A percentile compares a stretch with the other conserved stretches of the same genome.
phyloP scores from a whole-genome alignment of 2,329 filamentous ascomycete genomes.

The Aulographum hederae region DNA sequence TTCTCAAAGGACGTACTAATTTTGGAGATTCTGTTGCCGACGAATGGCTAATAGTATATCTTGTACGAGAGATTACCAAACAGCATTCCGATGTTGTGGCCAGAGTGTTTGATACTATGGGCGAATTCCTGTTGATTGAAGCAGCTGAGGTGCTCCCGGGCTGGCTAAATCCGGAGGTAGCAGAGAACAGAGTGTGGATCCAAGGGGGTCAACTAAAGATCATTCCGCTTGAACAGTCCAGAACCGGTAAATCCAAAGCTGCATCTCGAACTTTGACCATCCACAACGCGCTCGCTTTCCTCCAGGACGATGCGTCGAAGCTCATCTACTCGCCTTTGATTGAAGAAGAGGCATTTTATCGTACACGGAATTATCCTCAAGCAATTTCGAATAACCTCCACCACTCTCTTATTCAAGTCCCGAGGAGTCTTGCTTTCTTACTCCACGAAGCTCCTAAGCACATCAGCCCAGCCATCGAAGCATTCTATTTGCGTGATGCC shows the following conservation, averaged over 20 bases:
- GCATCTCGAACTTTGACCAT: constrained; percentile 36
- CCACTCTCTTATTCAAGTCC: constrained; percentile 52
- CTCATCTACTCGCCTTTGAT: constrained; percentile 57
- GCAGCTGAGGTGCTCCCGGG: constrained; percentile 72
- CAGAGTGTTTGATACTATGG: constrained; percentile 69
- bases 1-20: constrained; percentile 60
- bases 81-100: constrained; percentile 61
- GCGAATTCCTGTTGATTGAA: constrained; percentile 89
- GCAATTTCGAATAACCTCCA: constrained; percentile 61
- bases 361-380: constrained; percentile 64
- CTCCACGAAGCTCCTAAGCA: constrained; percentile 57
- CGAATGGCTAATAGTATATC: constrained; percentile 90
- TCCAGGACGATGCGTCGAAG: too few relatives aligned
- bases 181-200: constrained; percentile 53
- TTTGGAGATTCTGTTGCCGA: constrained; percentile 93
- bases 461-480: constrained; percentile 69
- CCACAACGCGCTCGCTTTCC: constrained; percentile 43
- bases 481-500: constrained; percentile 82
- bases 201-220: constrained; percentile 50
- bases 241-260: constrained; percentile 3
- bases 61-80: constrained; percentile 65
- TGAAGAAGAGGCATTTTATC: constrained; percentile 80
- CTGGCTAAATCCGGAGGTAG: constrained; percentile 85
- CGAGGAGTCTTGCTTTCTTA: constrained; percentile 64
- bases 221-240: constrained; percentile 38